phyloP scores from a whole-genome alignment of 768 basidiomycete species.

The Udeniomyces megalosporus region DNA sequence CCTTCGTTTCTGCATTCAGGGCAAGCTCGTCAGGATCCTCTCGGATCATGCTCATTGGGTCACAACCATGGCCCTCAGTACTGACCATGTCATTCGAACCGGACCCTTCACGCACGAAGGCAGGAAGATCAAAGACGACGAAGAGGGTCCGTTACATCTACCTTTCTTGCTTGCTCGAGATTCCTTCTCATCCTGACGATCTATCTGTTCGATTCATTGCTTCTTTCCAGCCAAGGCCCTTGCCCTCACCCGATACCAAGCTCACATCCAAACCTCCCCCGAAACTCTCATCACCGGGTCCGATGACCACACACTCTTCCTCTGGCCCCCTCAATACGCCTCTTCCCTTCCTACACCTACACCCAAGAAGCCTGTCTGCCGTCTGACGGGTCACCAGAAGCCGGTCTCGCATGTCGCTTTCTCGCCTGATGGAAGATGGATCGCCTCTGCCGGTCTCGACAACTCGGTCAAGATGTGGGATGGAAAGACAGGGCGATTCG shows the following conservation, averaged over 20 bases:
- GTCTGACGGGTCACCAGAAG: constrained; percentile 86
- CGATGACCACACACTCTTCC: constrained; percentile 93
- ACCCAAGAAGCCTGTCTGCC: constrained; percentile 50
- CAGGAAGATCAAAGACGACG: constrained; percentile 60
- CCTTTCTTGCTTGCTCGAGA: not conserved
- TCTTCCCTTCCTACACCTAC: not conserved
- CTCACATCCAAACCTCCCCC: constrained; percentile 41
- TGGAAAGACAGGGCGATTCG: constrained; percentile 53
- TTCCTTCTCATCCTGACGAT: not conserved
- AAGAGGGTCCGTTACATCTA: constrained; percentile 46
- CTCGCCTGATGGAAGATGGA: constrained; percentile 81
- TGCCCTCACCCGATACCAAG: constrained; percentile 61
- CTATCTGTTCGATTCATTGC: constrained; percentile 1
- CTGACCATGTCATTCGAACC: constrained; percentile 84
- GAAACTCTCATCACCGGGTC: constrained; percentile 89
- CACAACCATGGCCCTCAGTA: constrained; percentile 85
- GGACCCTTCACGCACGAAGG: constrained; percentile 84
- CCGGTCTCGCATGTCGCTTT: constrained; percentile 89
- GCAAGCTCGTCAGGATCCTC: constrained; percentile 62
- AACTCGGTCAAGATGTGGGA: constrained; percentile 87
- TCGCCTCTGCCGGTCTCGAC: constrained; percentile 82
- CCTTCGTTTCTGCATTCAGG: constrained; percentile 35
- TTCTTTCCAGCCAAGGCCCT: constrained; percentile 49
- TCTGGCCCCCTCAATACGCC: constrained; percentile 49
- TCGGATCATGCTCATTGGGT: constrained; percentile 99